These are phyloP conservation scores for Lodderomyces orthopsilosis DNA, from an alignment of 1,139 yeast species.

Conservation along the genomic window DNA sequence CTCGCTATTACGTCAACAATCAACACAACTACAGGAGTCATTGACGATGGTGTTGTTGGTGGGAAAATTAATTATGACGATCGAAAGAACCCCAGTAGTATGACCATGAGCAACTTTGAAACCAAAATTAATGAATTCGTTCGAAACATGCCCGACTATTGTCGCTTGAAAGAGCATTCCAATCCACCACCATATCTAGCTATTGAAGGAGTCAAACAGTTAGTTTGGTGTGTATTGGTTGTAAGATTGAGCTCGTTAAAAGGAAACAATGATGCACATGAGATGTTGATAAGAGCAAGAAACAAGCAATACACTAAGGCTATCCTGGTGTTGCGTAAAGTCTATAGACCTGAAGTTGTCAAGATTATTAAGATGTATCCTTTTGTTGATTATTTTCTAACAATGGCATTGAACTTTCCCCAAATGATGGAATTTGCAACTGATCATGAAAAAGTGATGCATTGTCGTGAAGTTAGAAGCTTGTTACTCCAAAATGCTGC, in stretches of 20 bases:
- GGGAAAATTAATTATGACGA: constrained; percentile 12
- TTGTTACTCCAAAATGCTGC: constrained; percentile 14
- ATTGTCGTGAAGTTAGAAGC: constrained; percentile 13
- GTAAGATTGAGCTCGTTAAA: constrained; percentile 18
- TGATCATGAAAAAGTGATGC: constrained; percentile 10
- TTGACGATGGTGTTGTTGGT: constrained; percentile 6
- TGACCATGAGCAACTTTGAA: constrained; percentile 18
- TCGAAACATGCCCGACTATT: constrained; percentile 17
- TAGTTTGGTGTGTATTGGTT: constrained; percentile 21
- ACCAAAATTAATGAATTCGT: constrained; percentile 15
- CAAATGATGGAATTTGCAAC: constrained; percentile 18
- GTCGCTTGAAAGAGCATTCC: constrained; percentile 13
- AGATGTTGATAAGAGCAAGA: constrained; percentile 16
- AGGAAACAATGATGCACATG: constrained; percentile 11
- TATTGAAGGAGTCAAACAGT: constrained; percentile 16
- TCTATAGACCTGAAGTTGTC: constrained; percentile 14
- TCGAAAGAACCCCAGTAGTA: constrained; percentile 13
- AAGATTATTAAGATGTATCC: constrained; percentile 16
- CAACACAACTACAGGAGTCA: constrained; percentile 16
- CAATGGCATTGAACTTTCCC: constrained; percentile 21
- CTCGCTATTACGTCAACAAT: constrained; percentile 22
- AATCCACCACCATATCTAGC: constrained; percentile 18
- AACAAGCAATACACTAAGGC: constrained; percentile 19
- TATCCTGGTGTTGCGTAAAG: constrained; percentile 12
- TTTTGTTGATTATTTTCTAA: constrained; percentile 19